Evolutionary conservation across 1,139 yeast species (phyloP).

Genomic region (Suhomyces ambrosiae): DNA sequence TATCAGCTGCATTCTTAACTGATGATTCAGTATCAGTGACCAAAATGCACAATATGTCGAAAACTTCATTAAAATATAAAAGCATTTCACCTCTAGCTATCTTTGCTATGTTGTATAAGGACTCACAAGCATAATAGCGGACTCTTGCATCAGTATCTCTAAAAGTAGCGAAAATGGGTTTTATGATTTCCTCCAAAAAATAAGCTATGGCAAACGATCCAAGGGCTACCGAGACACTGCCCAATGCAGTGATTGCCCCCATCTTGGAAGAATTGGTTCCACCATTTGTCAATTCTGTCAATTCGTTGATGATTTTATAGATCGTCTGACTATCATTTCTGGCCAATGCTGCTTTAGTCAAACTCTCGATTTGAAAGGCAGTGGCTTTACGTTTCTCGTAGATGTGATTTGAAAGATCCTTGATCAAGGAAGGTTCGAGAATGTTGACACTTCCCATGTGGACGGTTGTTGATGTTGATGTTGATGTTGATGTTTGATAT

Average conservation of each 20-base stretch:
- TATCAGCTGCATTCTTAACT: slow-evolving; percentile 94
- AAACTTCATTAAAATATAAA: slow-evolving; percentile 88
- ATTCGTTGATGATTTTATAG: slow-evolving; percentile 61
- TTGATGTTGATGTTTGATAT: neutral
- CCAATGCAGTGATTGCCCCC: slow-evolving; percentile 55
- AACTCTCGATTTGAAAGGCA: slow-evolving; percentile 84
- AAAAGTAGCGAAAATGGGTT: slow-evolving; percentile 93
- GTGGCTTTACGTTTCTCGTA: slow-evolving; percentile 95
- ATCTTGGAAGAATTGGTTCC: slow-evolving; percentile 49
- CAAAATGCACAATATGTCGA: slow-evolving; percentile 86
- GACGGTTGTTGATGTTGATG: neutral
- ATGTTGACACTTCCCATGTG: slow-evolving; percentile 33
- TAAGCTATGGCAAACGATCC: slow-evolving; percentile 54
- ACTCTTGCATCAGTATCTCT: slow-evolving; percentile 97
- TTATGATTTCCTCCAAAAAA: slow-evolving; percentile 83
- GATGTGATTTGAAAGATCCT: slow-evolving; percentile 85
- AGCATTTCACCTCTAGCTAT: slow-evolving; percentile 95
- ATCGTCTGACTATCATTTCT: slow-evolving; percentile 67
- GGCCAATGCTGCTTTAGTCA: slow-evolving; percentile 79
- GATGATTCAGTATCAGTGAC: slow-evolving; percentile 92
- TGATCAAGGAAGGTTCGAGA: slow-evolving; percentile 73
- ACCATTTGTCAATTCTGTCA: slow-evolving; percentile 44
- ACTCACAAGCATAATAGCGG: slow-evolving; percentile 95
- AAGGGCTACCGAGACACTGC: slow-evolving; percentile 51
- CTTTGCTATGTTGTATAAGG: slow-evolving; percentile 92